Conservation (phyloP, 2,329 filamentous ascomycete species). For the Penicillium vulpinum region DNA sequence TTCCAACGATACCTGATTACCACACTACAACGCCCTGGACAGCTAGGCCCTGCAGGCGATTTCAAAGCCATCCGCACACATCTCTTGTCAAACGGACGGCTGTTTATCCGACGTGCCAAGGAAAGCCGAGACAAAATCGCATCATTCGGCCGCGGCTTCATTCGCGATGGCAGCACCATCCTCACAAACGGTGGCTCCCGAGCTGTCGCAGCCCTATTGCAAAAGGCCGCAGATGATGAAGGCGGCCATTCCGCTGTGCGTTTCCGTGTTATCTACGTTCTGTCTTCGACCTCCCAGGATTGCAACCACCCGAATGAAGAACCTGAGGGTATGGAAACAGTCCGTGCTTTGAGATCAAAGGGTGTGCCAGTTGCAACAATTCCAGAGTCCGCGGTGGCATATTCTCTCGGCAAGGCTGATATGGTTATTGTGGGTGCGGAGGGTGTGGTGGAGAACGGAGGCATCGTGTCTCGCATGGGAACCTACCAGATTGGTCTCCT, state of each 20-base stretch:
- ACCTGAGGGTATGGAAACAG: slow-evolving; percentile 68
- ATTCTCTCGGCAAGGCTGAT: slow-evolving; percentile 73
- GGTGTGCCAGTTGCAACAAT: slow-evolving; percentile 84
- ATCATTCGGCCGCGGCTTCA: slow-evolving; percentile 72
- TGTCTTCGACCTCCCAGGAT: slow-evolving; percentile 41
- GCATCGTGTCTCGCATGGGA: slow-evolving; percentile 84
- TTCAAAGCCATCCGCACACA: slow-evolving; percentile 84
- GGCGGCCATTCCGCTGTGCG: slow-evolving; percentile 58
- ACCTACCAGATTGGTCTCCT: slow-evolving; percentile 82
- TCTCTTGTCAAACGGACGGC: slow-evolving; percentile 77
- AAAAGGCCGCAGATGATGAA: slow-evolving; percentile 68
- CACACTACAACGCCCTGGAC: slow-evolving; percentile 59
- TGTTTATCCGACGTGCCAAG: slow-evolving; percentile 86
- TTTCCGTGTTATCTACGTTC: slow-evolving; percentile 82
- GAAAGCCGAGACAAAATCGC: slow-evolving; percentile 82
- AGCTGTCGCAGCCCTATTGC: slow-evolving; percentile 75
- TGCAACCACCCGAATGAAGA: slow-evolving; percentile 36
- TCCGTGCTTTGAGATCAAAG: slow-evolving; percentile 67
- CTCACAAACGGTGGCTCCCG: slow-evolving; percentile 86
- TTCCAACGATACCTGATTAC: slow-evolving; percentile 92
- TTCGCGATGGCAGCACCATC: slow-evolving; percentile 76
- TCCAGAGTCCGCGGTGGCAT: slow-evolving; percentile 71
- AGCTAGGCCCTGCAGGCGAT: slow-evolving; percentile 57
- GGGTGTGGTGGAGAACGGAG: slow-evolving; percentile 90
- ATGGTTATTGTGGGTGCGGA: slow-evolving; percentile 69